A percentile compares a stretch with the other conserved stretches of the same genome.
These are phyloP conservation scores for Podaxis pistillaris DNA, from an alignment of 768 basidiomycete genomes.

Conservation along the genomic window DNA sequence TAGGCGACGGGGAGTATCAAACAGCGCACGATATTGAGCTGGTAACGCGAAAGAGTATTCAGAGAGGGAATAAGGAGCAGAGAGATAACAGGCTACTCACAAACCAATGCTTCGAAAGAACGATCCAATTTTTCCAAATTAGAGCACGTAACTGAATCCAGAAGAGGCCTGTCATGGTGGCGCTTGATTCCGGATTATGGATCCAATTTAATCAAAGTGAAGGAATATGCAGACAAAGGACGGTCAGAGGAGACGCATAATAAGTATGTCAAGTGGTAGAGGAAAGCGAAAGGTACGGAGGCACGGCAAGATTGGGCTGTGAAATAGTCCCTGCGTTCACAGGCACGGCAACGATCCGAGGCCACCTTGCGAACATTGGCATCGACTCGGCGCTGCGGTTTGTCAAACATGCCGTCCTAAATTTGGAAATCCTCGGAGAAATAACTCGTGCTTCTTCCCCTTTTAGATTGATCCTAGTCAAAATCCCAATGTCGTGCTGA, in stretches of 20 bases:
- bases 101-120: constrained; percentile 62
- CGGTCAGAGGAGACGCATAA: constrained; percentile 3
- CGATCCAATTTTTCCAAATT: constrained; percentile 75
- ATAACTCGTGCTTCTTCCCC: neutral
- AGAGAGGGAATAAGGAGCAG: neutral
- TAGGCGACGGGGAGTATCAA: constrained; percentile 64
- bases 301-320: constrained; percentile 2
- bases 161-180: constrained; percentile 40
- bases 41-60: neutral
- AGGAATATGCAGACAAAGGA: neutral
- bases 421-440: neutral
- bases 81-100: constrained; percentile 39
- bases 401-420: neutral
- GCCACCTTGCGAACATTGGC: neutral
- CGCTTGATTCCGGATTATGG: neutral
- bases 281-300: neutral
- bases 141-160: constrained; percentile 61
- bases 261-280: neutral
- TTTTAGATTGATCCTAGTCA: neutral
- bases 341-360: neutral
- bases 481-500: constrained; percentile 7
- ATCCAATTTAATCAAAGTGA: neutral
- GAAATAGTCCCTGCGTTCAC: constrained; percentile 5
- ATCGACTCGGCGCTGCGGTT: constrained; percentile 8
- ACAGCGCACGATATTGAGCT: constrained; percentile 63